phyloP scores from a whole-genome alignment of 2,329 filamentous ascomycete genomes.

The Hypocrella siamensis region DNA sequence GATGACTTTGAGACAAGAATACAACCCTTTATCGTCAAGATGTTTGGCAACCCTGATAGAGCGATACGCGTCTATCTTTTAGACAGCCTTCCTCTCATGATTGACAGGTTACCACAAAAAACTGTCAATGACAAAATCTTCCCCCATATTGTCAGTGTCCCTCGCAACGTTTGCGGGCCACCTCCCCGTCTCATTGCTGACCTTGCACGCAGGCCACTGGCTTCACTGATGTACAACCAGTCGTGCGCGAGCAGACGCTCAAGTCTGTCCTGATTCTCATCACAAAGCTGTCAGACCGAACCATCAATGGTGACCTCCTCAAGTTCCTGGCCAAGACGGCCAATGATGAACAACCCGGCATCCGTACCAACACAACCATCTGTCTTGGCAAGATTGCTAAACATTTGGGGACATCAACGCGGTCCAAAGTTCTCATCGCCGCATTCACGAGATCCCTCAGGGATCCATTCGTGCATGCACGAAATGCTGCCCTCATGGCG shows the following conservation, averaged over 20 bases:
- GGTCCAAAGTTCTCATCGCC: constrained; percentile 81
- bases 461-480: constrained; percentile 88
- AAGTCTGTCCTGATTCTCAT: constrained; percentile 85
- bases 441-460: constrained; percentile 80
- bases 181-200: too few species aligned
- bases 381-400: constrained; percentile 93
- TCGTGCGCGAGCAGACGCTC: constrained; percentile 89
- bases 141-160: constrained; percentile 72
- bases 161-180: too few species aligned
- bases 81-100: constrained; percentile 80
- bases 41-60: constrained; percentile 84
- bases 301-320: constrained; percentile 84
- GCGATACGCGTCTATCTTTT: constrained; percentile 82
- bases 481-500: constrained; percentile 78
- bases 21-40: constrained; percentile 69
- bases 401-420: constrained; percentile 61
- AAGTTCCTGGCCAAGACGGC: constrained; percentile 87
- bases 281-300: constrained; percentile 77
- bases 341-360: constrained; percentile 94
- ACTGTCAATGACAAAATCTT: constrained; percentile 94
- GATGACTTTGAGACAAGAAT: constrained; percentile 82
- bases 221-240: constrained; percentile 79
- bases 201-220: constrained; percentile 57
- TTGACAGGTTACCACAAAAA: constrained; percentile 76
- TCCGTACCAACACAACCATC: constrained; percentile 95